Evolutionary conservation across 352 stramenopile genomes (phyloP), one percentile per base, ranked within the genome.

Genomic region (Pythium vanterpoolii): DNA sequence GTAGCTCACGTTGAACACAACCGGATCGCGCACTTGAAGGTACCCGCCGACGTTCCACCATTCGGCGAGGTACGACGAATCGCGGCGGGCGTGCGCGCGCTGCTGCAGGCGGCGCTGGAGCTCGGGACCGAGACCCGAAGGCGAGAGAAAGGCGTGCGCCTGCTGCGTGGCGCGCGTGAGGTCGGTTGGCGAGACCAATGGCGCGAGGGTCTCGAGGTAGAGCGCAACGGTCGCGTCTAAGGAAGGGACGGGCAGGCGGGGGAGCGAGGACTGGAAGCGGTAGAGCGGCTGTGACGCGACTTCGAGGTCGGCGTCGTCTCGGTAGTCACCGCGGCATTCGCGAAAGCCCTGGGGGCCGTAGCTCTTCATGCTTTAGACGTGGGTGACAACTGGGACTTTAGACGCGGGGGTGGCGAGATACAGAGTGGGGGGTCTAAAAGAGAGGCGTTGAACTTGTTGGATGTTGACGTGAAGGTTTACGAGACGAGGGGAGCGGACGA

Each of bases 251-350:
- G 96, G 96, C 31, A 99, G 80, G 7, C 76, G 79, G 42, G 96
- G 93, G 2, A 99, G 66, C 14, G 73, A 55, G 28, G 66, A 46
- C 74, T 99, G 96, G 60, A 89, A 90, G 47, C 64, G 68, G 71
- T 96, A 96, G 27, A 90, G 73, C 42, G 75, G 71, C 27, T 74
- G 69, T 21, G 76, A 73, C 11, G 71, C 16, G 49, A 73, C 55
- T 46, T 93, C 79, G 23, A 87, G 66, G 63, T 93, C 87, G 38
- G 66, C 67, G 57, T 93, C 81, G 27, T 84, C 69, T 59, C 86
- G 87, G 49, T 93, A 93, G 69, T 98, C 93, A 68, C 98, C 93
- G 19, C 68, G 76, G 71, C 98, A 98, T 60, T 98, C 90, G 70
- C 97, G 97, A 76, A 98, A 98, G 71, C 97, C 97, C 31, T 64